Base-by-base conservation (phyloP, 1,284 basidiomycete species). In the Tylopilus orsonianus region DNA sequence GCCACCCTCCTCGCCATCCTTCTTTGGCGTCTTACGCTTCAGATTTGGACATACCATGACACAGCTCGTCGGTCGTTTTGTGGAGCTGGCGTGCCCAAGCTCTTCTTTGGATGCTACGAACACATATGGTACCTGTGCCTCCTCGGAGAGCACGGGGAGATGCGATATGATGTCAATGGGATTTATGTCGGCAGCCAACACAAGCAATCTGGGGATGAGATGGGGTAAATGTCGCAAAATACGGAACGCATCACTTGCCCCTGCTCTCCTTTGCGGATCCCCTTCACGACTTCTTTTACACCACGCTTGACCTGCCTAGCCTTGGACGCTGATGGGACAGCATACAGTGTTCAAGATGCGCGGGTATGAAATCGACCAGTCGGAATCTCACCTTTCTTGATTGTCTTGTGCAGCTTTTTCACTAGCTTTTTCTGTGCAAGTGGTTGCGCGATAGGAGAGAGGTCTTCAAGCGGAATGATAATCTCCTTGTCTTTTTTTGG, bases 101-200 rank as follows among this genome's bases (percentile, higher is more conserved):
- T 98, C 95, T 71, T 97, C 93, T 69, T 94, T 96, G 10, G 89
- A 91, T 1, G 84, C 66, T 16, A 93, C 87, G 64, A 90, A 90
- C 35, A 96, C 80, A 69, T 98, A 99, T 14, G 96, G 95, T 64
- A 97, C 90, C 42, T 86, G 81, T 6, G 93, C 89, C 68, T 99
- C 97, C 72, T 99, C 97, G 49, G 92, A 90, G 61, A 99, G 76
- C 26, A 98, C 77, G 13, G 97, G 97, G 47, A 99, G 79, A 72
- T 99, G 97, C 19, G 93, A 95, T 59, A 99, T 90, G 59, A 99
- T 97, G 71, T 99, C 97, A 61, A 99, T 89, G 20, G 97, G 97
- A 41, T 90, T 95, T 66, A 99, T 99, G 71, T 99, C 97, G 35
- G 90, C 95, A 5, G 97, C 97, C 48, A 99, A 82, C 48, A 99